phyloP scores from a whole-genome alignment of 768 basidiomycete species.

The Psilocybe sp. region DNA sequence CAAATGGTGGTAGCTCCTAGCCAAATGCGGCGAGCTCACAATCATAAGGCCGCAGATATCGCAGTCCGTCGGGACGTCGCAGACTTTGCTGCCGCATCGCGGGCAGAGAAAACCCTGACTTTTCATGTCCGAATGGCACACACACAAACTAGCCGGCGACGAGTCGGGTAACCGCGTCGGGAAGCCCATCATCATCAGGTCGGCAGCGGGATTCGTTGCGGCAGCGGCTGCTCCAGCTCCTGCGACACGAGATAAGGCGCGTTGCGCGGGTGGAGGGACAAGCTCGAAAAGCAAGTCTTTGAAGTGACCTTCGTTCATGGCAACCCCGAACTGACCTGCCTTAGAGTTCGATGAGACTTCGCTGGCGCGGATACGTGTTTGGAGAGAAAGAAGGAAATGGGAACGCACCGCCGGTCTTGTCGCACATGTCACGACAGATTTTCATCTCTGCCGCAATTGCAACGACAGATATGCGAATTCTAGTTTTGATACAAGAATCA shows the following conservation, averaged over 20 bases:
- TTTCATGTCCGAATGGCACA: conserved; percentile 90
- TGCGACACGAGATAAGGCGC: conserved; percentile 43
- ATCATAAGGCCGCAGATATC: conserved; percentile 97
- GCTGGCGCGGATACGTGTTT: background rate
- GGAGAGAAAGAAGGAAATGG: background rate
- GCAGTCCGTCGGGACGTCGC: conserved; percentile 98
- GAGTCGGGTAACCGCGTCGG: conserved; percentile 87
- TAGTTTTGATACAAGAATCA: conserved; percentile 77
- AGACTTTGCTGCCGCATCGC: conserved; percentile 87
- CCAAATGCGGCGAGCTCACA: conserved; percentile 95
- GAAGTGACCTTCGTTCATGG: conserved; percentile 96
- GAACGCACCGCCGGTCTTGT: conserved; percentile 85
- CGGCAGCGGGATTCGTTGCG: conserved; percentile 62
- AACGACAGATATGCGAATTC: conserved; percentile 89
- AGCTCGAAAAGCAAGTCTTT: conserved; percentile 95
- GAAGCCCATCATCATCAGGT: conserved; percentile 99
- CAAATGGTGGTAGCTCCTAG: conserved; percentile 91
- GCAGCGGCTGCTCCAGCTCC: conserved; percentile 32
- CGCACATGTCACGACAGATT: conserved; percentile 88
- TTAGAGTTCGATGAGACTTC: conserved; percentile 8
- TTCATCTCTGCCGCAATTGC: conserved; percentile 98
- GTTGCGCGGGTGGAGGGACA: conserved; percentile 90
- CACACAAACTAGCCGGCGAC: conserved; percentile 82
- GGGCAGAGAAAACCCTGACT: conserved; percentile 95
- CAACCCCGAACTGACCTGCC: conserved; percentile 89